Evolutionary conservation across 1,139 yeast species (phyloP).

Genomic region (Meyerozyma carpophila): DNA sequence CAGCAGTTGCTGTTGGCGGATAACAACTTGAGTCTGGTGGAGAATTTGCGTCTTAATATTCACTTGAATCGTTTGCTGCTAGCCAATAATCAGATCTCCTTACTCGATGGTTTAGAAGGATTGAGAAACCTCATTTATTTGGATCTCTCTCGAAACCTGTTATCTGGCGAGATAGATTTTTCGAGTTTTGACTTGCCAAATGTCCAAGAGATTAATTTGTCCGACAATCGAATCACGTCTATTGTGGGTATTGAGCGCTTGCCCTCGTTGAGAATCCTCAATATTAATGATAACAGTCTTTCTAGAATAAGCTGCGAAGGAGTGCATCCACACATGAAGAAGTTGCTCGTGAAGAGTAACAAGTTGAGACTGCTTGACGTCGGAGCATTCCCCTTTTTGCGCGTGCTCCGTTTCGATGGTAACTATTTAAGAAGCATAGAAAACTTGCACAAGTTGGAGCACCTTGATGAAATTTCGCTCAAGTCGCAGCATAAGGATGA

Average conservation of each 20-base stretch:
- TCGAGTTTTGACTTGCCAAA: slow-evolving; percentile 26
- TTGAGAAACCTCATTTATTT: slow-evolving; percentile 36
- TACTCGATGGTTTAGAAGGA: slow-evolving; percentile 33
- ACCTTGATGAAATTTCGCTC: slow-evolving; percentile 39
- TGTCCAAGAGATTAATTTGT: slow-evolving; percentile 41
- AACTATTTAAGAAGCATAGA: slow-evolving; percentile 23
- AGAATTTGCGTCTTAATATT: slow-evolving; percentile 26
- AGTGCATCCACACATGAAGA: slow-evolving; percentile 31
- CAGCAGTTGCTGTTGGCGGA: slow-evolving; percentile 38
- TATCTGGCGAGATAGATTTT: slow-evolving; percentile 37
- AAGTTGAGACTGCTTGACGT: slow-evolving; percentile 27
- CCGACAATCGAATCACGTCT: slow-evolving; percentile 33
- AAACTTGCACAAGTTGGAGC: slow-evolving; percentile 25
- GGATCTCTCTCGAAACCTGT: slow-evolving; percentile 38
- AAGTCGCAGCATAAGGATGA: slow-evolving; percentile 25
- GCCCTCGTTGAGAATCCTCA: slow-evolving; percentile 32
- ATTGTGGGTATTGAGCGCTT: slow-evolving; percentile 33
- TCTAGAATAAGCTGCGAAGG: slow-evolving; percentile 15
- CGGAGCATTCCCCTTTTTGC: slow-evolving; percentile 28
- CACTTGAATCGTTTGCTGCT: slow-evolving; percentile 34
- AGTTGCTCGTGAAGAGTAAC: slow-evolving; percentile 40
- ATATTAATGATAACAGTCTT: slow-evolving; percentile 40
- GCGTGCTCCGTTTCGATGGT: slow-evolving; percentile 46
- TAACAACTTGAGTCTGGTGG: slow-evolving; percentile 32
- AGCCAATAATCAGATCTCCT: slow-evolving; percentile 25